Evolutionary conservation across 225 moss, liverwort and hornwort genomes (phyloP), one percentile per base, ranked within the genome.

Genomic region (Sphagnum tenellum): DNA sequence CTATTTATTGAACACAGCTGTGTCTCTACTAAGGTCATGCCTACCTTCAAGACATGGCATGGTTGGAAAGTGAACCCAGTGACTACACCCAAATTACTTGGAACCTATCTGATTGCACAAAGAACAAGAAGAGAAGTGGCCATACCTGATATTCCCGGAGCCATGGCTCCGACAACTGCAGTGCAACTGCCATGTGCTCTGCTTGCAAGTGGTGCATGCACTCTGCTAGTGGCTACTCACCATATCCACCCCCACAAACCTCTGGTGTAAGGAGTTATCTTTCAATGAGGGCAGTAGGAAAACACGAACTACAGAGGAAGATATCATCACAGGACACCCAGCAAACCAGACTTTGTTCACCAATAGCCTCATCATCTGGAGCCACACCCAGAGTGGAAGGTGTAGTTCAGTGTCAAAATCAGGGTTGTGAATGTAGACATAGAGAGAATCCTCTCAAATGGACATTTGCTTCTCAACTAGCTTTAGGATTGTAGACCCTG

Each of bases 121-220:
- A 29, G 29, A 29, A 29, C 29, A 29, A 29, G 29, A 48, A 62
- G 8, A 58, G 8, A 9, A 29, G 62, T 52, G 51, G 49, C 3
- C 10, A 4, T 81, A 98, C 98, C 93, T 98, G 98, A 64, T 87
- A 98, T 71, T 98, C 98, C 50, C 93, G 90, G 66, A 86, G 85
- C 98, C 98, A 93, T 69, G 93, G 93, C 67, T 98, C 93, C 51
- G 83, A 85, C 63, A 98, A 93, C 77, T 93, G 89, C 70, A 98
- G 74, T 57, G 87, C 83, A 50, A 98, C 72, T 10, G 98, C 90
- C 79, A 86, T 76, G 56, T 83, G 83, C 54, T 89, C 75, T 48
- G 75, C 68, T 71, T 93, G 90, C 70, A 98, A 74, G 71, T 79
- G 82, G 74, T 78, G 79, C 98, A 98, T 89, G 74, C 93, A 98